Base-by-base conservation (phyloP, 805 yeast genomes). In the Candida nemodendra region DNA sequence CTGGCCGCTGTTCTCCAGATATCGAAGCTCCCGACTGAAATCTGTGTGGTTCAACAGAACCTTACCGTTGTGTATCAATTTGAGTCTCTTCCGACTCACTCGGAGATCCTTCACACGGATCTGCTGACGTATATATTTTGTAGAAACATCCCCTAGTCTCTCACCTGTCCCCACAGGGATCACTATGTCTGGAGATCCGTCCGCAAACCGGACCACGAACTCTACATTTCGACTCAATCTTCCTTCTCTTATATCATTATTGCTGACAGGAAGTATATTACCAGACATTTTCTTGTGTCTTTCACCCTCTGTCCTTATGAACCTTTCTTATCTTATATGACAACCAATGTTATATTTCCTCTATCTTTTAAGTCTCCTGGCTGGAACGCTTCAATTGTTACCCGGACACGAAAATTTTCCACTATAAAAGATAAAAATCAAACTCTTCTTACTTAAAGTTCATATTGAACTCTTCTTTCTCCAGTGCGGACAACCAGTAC, bases 401-500 rank as follows among this genome's bases (percentile, higher is more conserved):
- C 17, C 17, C 29, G 14, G 14, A 7, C 14, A 27, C 14, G 12
- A 29, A 29, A 29, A 29, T 29, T 29, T 29, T 29, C 40, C 40
- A 24, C 21, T 34, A 27, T 27, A 27, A 13, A 34, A 15, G 9
- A 30, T 30, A 21, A 34, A 19, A 30, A 27, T 9, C 14, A 16
- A 18, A 15, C 19, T 18, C 2, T 17, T 11, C 31, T 32, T 39
- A 37, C 39, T 36, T 36, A 17, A n/a, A 40, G 31, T 39, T 36
- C 30, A 41, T 30, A 36, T 32, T 25, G 30, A 32, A 38, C 41
- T 47, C 51, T 53, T 53, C 51, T 55, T 53, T 55, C 60, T 62
- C 55, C 62, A 76, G 85, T 81, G 85, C 82, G 85, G 82, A 76
- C 73, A 77, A 75, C 85, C 81, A 74, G 77, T 79, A 76, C 80